Conservation (phyloP, 495 filamentous ascomycete species). For the Neurospora sp. region DNA sequence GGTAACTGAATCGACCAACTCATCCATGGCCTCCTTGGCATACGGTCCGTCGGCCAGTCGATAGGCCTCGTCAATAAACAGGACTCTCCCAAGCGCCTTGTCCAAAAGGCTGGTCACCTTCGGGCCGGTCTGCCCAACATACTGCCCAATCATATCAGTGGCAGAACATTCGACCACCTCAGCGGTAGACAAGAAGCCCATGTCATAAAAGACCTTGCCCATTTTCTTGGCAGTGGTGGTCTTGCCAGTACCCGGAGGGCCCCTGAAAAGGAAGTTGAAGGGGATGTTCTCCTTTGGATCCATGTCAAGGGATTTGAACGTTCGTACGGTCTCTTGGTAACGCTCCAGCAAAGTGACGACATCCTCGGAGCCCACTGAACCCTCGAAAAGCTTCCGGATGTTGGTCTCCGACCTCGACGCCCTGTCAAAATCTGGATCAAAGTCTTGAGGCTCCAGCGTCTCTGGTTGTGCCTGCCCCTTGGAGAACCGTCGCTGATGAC, state of each 20-base stretch:
- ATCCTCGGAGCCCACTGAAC: slow-evolving; percentile 54
- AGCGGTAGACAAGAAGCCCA: slow-evolving; percentile 47
- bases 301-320: slow-evolving; percentile 44
- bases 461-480: slow-evolving; percentile 5
- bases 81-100: slow-evolving; percentile 48
- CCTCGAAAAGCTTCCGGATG: slow-evolving; percentile 49
- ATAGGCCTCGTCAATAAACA: slow-evolving; percentile 64
- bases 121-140: slow-evolving; percentile 53
- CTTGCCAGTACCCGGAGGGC: slow-evolving; percentile 55
- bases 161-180: slow-evolving; percentile 52
- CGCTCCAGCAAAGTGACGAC: slow-evolving; percentile 48
- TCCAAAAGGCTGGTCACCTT: too few species aligned
- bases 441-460: slow-evolving; percentile 48
- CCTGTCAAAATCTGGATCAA: slow-evolving; percentile 58
- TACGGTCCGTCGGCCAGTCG: slow-evolving; percentile 47
- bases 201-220: slow-evolving; percentile 63
- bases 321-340: slow-evolving; percentile 46
- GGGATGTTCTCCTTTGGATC: slow-evolving; percentile 41
- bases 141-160: slow-evolving; percentile 51
- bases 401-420: slow-evolving; percentile 39
- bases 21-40: slow-evolving; percentile 62
- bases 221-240: slow-evolving; percentile 62
- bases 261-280: slow-evolving; percentile 35
- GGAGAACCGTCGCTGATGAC: slow-evolving; percentile 44
- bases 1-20: slow-evolving; percentile 59